phyloP scores from a whole-genome alignment of 83 land plant species.

The Larix sibirica region DNA sequence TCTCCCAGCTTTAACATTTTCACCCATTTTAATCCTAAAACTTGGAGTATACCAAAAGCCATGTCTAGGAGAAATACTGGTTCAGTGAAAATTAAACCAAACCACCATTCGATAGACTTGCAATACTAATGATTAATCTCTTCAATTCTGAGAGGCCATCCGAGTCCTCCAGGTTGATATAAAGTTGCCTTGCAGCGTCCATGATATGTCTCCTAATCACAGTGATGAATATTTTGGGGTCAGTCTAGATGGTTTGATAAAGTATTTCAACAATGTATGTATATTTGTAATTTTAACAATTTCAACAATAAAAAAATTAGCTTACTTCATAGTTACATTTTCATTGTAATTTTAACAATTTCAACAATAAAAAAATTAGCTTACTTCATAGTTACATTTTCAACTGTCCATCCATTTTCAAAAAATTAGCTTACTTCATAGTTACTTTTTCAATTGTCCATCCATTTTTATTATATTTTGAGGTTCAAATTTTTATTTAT shows the following conservation, averaged over 20 bases:
- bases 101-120: conserved; percentile 58
- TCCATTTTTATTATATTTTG: no score
- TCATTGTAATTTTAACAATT: no score
- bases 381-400: no score
- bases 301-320: no score
- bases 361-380: no score
- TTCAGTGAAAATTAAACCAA: conserved; percentile 65
- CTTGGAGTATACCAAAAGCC: conserved; percentile 74
- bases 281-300: no score
- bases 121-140: conserved; percentile 60
- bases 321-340: no score
- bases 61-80: conserved; percentile 73
- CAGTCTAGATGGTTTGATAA: conserved; percentile 72
- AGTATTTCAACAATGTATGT: no score
- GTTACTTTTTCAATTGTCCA: no score
- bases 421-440: no score
- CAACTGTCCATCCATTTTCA: no score
- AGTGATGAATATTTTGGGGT: conserved; percentile 63
- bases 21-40: conserved; percentile 44
- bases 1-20: conserved; percentile 67
- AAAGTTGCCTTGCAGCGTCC: conserved; percentile 45
- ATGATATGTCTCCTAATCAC: conserved; percentile 45
- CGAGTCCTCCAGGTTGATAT: conserved; percentile 32
- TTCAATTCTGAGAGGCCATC: conserved; percentile 29
- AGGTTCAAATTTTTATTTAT: no score